Evolutionary conservation across 2,329 filamentous ascomycete species (phyloP).

Genomic region (Nigrospora sphaerica): DNA sequence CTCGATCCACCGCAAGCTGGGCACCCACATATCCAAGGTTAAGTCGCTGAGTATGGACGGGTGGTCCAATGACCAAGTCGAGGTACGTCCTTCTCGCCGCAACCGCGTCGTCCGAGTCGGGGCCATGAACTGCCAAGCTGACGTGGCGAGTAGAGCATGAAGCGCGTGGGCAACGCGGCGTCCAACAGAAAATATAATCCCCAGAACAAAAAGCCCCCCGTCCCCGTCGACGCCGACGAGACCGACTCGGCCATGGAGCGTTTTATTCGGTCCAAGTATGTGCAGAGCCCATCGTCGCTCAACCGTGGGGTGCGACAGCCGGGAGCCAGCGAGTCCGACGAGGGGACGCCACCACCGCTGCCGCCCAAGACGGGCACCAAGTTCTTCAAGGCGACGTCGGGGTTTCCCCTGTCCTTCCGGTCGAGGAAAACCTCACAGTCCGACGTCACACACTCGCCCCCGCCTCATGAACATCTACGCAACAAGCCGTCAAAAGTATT

Average conservation of each 20-base stretch:
- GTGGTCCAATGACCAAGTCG: conserved; percentile 93
- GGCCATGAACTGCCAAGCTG: conserved; percentile 6
- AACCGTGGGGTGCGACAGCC: conserved; percentile 8
- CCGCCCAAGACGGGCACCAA: conserved; percentile 60
- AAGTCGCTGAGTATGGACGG: conserved; percentile 98
- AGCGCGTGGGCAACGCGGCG: conserved; percentile 74
- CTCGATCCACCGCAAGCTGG: conserved; percentile 88
- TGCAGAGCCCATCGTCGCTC: conserved; percentile 35
- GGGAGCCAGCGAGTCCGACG: conserved; percentile 38
- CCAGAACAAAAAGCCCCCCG: conserved; percentile 70
- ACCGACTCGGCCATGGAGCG: conserved; percentile 91
- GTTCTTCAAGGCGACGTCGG: conserved; percentile 55
- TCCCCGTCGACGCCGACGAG: conserved; percentile 87
- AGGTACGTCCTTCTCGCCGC: conserved; percentile 51
- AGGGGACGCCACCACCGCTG: conserved; percentile 51
- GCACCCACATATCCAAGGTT: conserved; percentile 96
- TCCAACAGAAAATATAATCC: conserved; percentile 91
- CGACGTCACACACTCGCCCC: conserved; percentile 21
- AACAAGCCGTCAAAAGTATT: conserved; percentile 65
- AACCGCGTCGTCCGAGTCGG: neutral
- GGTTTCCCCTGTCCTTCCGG: conserved; percentile 56
- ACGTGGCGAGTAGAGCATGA: conserved; percentile 67
- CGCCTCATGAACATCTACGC: conserved; percentile 23
- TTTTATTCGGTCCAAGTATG: conserved; percentile 92
- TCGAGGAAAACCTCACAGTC: conserved; percentile 44